Conservation (phyloP, 257 asterid genomes). For the Gardenia jasminoides region DNA sequence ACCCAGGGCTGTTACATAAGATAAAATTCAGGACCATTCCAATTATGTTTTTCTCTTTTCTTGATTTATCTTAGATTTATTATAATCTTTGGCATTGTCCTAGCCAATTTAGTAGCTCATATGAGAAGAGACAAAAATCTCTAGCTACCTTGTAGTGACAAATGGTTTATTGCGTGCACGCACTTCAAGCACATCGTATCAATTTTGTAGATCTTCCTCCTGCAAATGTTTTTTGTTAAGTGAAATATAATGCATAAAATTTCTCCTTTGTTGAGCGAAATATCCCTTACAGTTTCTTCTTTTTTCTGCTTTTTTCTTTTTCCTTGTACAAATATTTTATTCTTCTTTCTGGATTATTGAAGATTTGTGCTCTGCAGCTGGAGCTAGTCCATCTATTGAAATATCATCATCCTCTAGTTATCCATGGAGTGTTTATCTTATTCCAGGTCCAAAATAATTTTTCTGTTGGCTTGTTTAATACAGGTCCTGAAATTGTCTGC, state of each 20-base stretch:
- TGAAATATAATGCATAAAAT: background rate
- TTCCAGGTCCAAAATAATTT: too few species aligned
- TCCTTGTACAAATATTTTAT: background rate
- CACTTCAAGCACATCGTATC: background rate
- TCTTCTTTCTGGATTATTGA: background rate
- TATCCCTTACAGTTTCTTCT: too few species aligned
- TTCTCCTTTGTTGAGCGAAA: too few species aligned
- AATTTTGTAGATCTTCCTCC: background rate
- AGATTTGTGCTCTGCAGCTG: background rate
- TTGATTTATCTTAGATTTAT: too few species aligned
- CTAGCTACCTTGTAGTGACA: background rate
- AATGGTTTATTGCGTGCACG: background rate
- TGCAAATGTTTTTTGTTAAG: background rate
- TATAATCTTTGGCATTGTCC: too few species aligned
- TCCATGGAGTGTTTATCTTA: background rate
- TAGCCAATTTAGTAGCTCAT: too few species aligned
- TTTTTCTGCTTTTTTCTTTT: background rate
- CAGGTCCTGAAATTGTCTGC: constrained; percentile 88
- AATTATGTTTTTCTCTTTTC: too few species aligned
- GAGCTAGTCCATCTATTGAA: too few species aligned
- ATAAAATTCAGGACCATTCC: too few species aligned
- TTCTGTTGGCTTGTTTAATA: constrained; percentile 29
- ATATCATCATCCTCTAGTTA: background rate
- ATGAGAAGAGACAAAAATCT: too few species aligned
- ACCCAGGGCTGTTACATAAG: too few species aligned